These are phyloP conservation scores for Wickerhamiella allomyrinae DNA, from an alignment of 805 yeast species.

Conservation along the genomic window DNA sequence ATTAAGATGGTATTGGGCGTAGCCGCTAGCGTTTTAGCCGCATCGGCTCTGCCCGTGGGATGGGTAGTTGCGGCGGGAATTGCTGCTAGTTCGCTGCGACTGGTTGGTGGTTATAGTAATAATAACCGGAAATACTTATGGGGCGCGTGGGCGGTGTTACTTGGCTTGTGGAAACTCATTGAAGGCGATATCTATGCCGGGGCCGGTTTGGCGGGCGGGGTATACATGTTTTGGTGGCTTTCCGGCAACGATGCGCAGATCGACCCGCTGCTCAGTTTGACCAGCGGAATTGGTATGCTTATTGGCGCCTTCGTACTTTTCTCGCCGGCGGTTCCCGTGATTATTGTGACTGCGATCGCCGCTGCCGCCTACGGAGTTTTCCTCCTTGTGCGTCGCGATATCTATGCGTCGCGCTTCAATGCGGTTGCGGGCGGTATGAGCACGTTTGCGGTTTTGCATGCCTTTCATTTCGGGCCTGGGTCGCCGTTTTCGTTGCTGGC, in stretches of 20 bases:
- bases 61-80: slow-evolving; percentile 4
- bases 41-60: slow-evolving; percentile 7
- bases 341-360: slow-evolving; percentile 17
- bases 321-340: slow-evolving; percentile 4
- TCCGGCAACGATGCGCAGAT: background rate
- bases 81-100: background rate
- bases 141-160: background rate
- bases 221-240: slow-evolving; percentile 7
- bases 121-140: background rate
- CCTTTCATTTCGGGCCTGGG: slow-evolving; percentile 13
- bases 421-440: slow-evolving; percentile 12
- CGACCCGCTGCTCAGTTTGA: slow-evolving; percentile 4
- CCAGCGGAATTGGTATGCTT: slow-evolving; percentile 1
- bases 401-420: slow-evolving; percentile 18
- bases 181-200: background rate
- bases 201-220: slow-evolving; percentile 3
- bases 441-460: slow-evolving; percentile 10
- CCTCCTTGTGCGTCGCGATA: slow-evolving; percentile 19
- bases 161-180: background rate
- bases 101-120: too few species aligned
- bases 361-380: slow-evolving; percentile 22
- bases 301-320: slow-evolving; percentile 12
- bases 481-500: slow-evolving; percentile 4
- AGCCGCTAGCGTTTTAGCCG: slow-evolving; percentile 10
- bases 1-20: slow-evolving; percentile 12